These are phyloP conservation scores for Rhodotorula mucilaginosa DNA, from an alignment of 1,284 basidiomycete species.

Conservation along the genomic window DNA sequence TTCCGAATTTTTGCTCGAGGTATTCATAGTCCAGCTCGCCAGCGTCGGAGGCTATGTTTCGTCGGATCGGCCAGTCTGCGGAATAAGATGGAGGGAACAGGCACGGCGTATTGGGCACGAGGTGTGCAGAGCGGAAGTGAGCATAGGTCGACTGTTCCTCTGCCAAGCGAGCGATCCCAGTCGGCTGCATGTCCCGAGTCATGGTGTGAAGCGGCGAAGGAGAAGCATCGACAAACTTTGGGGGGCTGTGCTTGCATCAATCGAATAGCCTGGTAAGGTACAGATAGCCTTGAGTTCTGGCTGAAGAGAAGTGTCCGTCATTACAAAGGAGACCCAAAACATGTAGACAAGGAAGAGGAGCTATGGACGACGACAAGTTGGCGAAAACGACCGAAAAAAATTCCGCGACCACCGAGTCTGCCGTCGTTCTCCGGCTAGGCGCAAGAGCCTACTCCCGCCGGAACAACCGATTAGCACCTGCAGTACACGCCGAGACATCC, in stretches of 20 bases:
- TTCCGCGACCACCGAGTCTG: no score
- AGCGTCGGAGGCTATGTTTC: background rate
- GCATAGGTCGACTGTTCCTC: constrained; percentile 3
- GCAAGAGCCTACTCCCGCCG: background rate
- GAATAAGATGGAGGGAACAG: constrained; percentile 12
- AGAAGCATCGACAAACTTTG: background rate
- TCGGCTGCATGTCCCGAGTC: no score
- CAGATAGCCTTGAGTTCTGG: no score
- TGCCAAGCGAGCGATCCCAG: background rate
- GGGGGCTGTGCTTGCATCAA: background rate
- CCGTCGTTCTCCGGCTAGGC: no score
- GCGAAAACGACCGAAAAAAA: no score
- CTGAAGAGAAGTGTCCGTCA: no score
- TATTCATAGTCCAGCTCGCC: constrained; percentile 6
- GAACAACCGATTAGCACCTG: no score
- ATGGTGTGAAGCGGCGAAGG: no score
- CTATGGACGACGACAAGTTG: no score
- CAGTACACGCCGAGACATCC: no score
- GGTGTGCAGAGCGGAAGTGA: constrained; percentile 14
- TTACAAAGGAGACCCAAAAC: no score
- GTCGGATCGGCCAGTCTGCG: constrained; percentile 8
- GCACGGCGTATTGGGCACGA: constrained; percentile 26
- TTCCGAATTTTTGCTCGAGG: constrained; percentile 17
- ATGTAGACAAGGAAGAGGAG: no score
- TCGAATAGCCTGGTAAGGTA: background rate